Evolutionary conservation across 1,139 yeast species (phyloP), one percentile per base, ranked within the genome.

Genomic region (Yamadazyma sp.): DNA sequence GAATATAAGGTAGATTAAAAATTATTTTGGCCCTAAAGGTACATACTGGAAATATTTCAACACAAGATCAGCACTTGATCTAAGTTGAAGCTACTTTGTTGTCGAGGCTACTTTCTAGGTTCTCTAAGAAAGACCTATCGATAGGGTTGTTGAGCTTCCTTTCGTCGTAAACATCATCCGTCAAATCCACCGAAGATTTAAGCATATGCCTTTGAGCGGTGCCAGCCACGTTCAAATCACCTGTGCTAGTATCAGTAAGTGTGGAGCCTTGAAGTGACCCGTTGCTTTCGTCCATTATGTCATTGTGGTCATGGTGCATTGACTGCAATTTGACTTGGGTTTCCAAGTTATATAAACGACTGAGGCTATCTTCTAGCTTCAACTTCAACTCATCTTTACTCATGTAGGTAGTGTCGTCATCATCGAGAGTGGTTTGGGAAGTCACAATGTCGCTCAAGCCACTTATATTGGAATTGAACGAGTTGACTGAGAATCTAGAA

Each of bases 391-490:
- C 70, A 27, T 63, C 68, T 40, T 64, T 64, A 8, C 68, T 57
- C 29, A 67, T 34, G 18, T 38, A 31, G 17, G 35, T 43, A 11
- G 57, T 62, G 13, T 59, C 64, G 12, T 60, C 70, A 29, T 59
- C 67, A 12, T 34, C 37, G 34, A 54, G 56, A 1, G 73, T 68
- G 14, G 62, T 50, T 34, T 65, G 68, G 3, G 73, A 63, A 15
- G 62, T 60, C 7, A 68, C 56, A 35, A 68, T 51, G 36, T 70
- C 76, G 4, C 73, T 61, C 25, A 70, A 40, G 1, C 74, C 75
- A 35, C 74, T 67, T 11, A 70, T 49, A 44, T 70, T 70, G 10
- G 75, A 70, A 40, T 57, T 64, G 42, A 66, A 54, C 11, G 76
- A 70, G 40, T 66, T 68, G 32, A 69, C 46, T 0, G 75, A 69